Evolutionary conservation across 2,329 filamentous ascomycete species (phyloP).

Genomic region (Scytalidium sp.): DNA sequence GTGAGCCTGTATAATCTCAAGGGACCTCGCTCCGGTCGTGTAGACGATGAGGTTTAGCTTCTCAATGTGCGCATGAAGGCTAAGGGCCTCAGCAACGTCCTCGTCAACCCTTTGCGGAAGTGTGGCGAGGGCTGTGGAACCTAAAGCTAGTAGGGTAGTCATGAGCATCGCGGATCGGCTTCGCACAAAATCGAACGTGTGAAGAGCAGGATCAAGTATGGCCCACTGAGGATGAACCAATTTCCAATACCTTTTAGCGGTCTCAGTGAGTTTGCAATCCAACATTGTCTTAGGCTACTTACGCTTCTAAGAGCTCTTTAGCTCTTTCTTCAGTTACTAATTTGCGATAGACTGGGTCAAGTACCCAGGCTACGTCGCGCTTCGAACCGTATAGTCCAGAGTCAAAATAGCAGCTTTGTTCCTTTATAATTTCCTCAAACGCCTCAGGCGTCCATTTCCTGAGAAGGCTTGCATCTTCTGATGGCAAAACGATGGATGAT

Average conservation of each 20-base stretch:
- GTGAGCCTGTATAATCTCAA: constrained; percentile 6
- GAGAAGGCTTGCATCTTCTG: constrained; percentile 4
- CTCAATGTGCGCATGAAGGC: constrained; percentile 5
- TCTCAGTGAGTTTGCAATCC: neutral
- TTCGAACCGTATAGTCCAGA: constrained; percentile 3
- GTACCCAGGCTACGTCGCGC: constrained; percentile 3
- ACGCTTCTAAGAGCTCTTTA: constrained; percentile 2
- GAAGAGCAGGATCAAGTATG: constrained; percentile 1
- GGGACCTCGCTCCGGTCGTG: constrained; percentile 4
- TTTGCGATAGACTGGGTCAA: constrained; percentile 3
- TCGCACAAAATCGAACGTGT: constrained; percentile 1
- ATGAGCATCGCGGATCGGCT: constrained; percentile 3
- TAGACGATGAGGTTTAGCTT: constrained; percentile 6
- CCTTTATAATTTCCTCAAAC: constrained; percentile 1
- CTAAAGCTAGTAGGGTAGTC: constrained; percentile 4
- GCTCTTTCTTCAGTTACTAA: constrained; percentile 7
- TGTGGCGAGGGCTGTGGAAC: constrained; percentile 4
- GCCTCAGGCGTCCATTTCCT: constrained; percentile 4
- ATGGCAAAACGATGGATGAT: neutral
- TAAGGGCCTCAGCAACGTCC: constrained; percentile 4
- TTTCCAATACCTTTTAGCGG: constrained; percentile 3
- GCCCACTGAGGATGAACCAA: constrained; percentile 5
- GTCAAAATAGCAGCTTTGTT: constrained; percentile 5
- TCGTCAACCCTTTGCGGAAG: neutral
- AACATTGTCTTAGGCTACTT: neutral